Base-by-base conservation (phyloP, 2,329 filamentous ascomycete species). In the Clarireedia paspali region DNA sequence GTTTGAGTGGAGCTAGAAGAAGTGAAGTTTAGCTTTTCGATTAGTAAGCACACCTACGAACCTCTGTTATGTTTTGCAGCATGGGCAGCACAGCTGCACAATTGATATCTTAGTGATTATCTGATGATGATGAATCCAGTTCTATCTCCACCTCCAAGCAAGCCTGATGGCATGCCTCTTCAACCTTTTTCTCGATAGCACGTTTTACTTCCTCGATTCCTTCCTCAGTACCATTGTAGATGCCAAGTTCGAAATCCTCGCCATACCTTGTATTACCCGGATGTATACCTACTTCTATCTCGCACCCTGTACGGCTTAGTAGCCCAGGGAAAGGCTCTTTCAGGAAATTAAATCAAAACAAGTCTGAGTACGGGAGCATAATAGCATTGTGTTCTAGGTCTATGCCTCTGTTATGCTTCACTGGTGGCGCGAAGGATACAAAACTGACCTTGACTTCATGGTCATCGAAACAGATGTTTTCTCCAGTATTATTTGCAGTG, bases 291-390 rank as follows among this genome's bases (percentile, higher is more conserved):
- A 44, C 17, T 12, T 44, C 40, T 1, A 51, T 51, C 3, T 53
- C 50, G 24, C 30, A 17, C n/a, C 50, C 30, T 6, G 27, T 38
- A 3, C 20, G 26, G 12, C 14, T 17, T 7, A 12, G 23, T 23
- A 53, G n/a, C 6, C 38, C 4, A 14, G 20, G 6, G 4, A 53
- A 6, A 14, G 45, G 45, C 6, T 20, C 2, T 36, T 26, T 12
- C 4, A 12, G 4, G 4, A 2, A 4, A 23, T n/a, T 12, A 4
- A 52, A 9, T 15, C 24, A 46, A 6, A 7, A 2, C 4, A 14
- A 9, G 6, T 38, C 5, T 2, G n/a, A 2, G 2, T 3, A 2
- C 14, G 7, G 17, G 0, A 52, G 17, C 7, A 26, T 7, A 0
- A 38, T 38, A 1, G n/a, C 40, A 7, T 23, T 4, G 5, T 53